A percentile compares a stretch with the other conserved stretches of the same genome.
phyloP scores from a whole-genome alignment of 176 grass and related monocot species.

The Ensete glaucum region DNA sequence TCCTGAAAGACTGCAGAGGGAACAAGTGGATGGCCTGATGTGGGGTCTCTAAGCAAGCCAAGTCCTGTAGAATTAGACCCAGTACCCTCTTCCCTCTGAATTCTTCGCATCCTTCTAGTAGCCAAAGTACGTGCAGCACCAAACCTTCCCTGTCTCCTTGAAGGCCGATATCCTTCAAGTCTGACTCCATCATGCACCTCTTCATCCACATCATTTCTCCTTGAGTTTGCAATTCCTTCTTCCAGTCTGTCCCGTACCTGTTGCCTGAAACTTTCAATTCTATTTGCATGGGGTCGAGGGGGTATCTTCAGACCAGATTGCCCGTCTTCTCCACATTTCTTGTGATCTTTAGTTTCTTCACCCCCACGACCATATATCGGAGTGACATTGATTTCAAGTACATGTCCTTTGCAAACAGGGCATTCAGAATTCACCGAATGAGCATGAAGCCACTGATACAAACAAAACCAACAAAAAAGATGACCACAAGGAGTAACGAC shows the following conservation, averaged over 20 bases:
- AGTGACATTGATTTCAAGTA: slow-evolving; percentile 45
- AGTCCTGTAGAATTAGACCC: slow-evolving; percentile 1
- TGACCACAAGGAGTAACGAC: slow-evolving; percentile 84
- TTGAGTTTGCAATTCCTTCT: slow-evolving; percentile 23
- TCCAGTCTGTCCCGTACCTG: slow-evolving; percentile 24
- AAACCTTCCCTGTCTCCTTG: neutral
- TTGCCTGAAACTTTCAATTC: slow-evolving; percentile 47
- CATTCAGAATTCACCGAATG: slow-evolving; percentile 47
- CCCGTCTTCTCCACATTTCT: slow-evolving; percentile 5
- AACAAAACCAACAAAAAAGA: slow-evolving; percentile 87
- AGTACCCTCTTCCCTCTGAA: neutral
- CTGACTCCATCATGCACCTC: neutral
- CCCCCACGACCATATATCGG: slow-evolving; percentile 79
- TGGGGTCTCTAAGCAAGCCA: neutral
- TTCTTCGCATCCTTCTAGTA: neutral
- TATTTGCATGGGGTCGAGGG: slow-evolving; percentile 44
- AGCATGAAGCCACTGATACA: slow-evolving; percentile 58
- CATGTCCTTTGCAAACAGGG: slow-evolving; percentile 76
- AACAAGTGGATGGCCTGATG: neutral
- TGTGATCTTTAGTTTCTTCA: slow-evolving; percentile 1
- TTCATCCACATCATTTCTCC: slow-evolving; percentile 33
- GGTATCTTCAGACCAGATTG: slow-evolving; percentile 33
- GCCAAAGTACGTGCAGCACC: neutral
- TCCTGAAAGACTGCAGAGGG: neutral
- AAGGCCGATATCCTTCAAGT: neutral